Evolutionary conservation across 2,329 filamentous ascomycete genomes (phyloP).

Genomic region (Monilinia vaccinii-corymbosi): DNA sequence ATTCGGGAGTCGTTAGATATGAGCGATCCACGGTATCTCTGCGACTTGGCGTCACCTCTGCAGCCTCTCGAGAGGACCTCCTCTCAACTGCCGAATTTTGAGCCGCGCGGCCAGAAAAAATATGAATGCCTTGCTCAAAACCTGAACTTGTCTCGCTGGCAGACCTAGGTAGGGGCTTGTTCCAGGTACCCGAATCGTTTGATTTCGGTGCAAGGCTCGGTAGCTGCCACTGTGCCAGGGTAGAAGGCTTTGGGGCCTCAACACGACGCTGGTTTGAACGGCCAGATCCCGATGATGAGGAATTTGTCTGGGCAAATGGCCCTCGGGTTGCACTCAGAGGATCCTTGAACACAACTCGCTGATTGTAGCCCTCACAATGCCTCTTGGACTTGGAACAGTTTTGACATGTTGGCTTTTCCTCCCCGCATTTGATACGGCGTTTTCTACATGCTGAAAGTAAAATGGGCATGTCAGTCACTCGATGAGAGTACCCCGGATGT

Average conservation of each 20-base stretch:
- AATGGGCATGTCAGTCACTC: background rate
- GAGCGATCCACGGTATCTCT: slow-evolving; percentile 17
- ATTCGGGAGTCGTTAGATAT: slow-evolving; percentile 14
- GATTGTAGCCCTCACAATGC: slow-evolving; percentile 74
- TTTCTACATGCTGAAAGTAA: slow-evolving; percentile 66
- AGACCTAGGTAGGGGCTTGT: background rate
- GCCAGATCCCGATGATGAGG: slow-evolving; percentile 2
- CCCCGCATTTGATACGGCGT: slow-evolving; percentile 94
- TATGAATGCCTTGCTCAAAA: slow-evolving; percentile 10
- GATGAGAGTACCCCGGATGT: background rate
- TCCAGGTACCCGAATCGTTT: background rate
- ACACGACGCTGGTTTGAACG: slow-evolving; percentile 15
- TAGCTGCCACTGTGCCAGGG: background rate
- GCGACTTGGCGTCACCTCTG: background rate
- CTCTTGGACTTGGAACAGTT: slow-evolving; percentile 85
- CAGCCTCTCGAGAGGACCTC: background rate
- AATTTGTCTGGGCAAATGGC: slow-evolving; percentile 28
- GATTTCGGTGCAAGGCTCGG: slow-evolving; percentile 7
- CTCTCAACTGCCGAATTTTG: background rate
- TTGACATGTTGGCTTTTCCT: slow-evolving; percentile 69
- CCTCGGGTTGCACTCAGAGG: slow-evolving; percentile 49
- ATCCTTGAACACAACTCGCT: slow-evolving; percentile 72
- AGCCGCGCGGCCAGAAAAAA: background rate
- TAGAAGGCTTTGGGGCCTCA: slow-evolving; percentile 8
- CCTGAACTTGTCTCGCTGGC: background rate